Conservation (phyloP, 2,329 filamentous ascomycete species). For the Fusarium avenaceum region DNA sequence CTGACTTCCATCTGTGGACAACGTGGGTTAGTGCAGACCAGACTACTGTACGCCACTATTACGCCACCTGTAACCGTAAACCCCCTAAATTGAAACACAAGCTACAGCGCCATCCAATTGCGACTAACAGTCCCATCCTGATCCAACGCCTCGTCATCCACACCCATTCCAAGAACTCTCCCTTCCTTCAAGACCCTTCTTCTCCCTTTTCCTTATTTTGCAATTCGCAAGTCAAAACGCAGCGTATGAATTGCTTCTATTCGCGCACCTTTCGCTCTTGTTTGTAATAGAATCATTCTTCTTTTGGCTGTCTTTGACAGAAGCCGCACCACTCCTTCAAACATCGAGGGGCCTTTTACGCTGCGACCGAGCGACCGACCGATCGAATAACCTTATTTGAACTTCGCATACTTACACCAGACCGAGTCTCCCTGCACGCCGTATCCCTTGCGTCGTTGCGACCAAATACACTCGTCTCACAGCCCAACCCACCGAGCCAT, state of each 20-base stretch:
- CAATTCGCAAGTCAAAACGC: constrained; percentile 31
- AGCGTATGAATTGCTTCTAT: constrained; percentile 23
- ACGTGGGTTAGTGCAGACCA: too few species aligned
- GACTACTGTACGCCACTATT: too few species aligned
- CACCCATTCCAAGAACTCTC: constrained; percentile 39
- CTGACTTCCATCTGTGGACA: too few species aligned
- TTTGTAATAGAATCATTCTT: constrained; percentile 15
- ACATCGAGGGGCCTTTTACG: constrained; percentile 14
- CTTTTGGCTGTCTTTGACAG: constrained; percentile 55
- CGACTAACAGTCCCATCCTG: constrained; percentile 19
- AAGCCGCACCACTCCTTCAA: constrained; percentile 53
- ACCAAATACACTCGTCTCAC: constrained; percentile 16
- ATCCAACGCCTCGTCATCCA: constrained; percentile 32
- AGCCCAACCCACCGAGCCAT: constrained; percentile 28
- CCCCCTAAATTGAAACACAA: constrained; percentile 38
- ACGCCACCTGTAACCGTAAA: constrained; percentile 29
- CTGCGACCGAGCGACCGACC: constrained; percentile 19
- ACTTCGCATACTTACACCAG: neutral
- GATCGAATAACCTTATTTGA: constrained; percentile 5
- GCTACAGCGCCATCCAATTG: constrained; percentile 14
- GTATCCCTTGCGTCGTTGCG: constrained; percentile 27
- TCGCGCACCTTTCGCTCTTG: constrained; percentile 16
- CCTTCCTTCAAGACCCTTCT: constrained; percentile 23
- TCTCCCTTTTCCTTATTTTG: constrained; percentile 29
- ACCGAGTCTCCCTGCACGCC: constrained; percentile 27